Percentiles rank a stretch among this genome's conserved stretches.
Evolutionary conservation across 2,329 filamentous ascomycete genomes (phyloP).

Genomic region (Exophiala oligosperma): DNA sequence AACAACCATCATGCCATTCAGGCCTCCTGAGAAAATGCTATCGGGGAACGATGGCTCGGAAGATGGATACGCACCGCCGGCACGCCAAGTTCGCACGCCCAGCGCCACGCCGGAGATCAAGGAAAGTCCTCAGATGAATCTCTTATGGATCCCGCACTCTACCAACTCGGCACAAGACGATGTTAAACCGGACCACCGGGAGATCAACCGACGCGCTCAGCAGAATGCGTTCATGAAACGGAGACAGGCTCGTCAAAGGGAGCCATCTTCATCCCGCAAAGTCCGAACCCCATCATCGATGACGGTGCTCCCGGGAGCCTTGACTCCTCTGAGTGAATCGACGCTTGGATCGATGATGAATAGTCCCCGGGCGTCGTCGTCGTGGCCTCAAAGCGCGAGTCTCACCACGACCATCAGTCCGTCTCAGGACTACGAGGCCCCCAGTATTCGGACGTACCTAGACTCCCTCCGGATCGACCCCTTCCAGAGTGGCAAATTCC

Average conservation of each 20-base stretch:
- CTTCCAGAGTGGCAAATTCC: not conserved
- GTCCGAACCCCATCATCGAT: not conserved
- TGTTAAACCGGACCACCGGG: not conserved
- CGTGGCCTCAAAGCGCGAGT: not conserved
- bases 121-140: not conserved
- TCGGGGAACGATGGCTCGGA: not conserved
- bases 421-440: not conserved
- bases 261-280: not conserved
- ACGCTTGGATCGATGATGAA: not conserved
- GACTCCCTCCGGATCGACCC: not conserved
- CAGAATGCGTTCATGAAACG: not conserved
- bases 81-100: not conserved
- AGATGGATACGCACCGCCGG: not conserved
- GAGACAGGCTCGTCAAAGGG: not conserved
- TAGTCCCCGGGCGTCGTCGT: not conserved
- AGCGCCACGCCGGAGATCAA: not conserved
- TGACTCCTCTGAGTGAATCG: not conserved
- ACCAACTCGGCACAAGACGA: not conserved
- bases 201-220: not conserved
- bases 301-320: not conserved
- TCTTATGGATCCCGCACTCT: not conserved
- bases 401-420: not conserved
- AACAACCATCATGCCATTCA: not conserved
- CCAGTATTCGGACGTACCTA: not conserved
- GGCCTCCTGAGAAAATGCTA: not conserved